Percentiles rank a stretch among this genome's conserved stretches.
Evolutionary conservation across 768 basidiomycete species (phyloP).

Genomic region (Sarcodon aspratus): DNA sequence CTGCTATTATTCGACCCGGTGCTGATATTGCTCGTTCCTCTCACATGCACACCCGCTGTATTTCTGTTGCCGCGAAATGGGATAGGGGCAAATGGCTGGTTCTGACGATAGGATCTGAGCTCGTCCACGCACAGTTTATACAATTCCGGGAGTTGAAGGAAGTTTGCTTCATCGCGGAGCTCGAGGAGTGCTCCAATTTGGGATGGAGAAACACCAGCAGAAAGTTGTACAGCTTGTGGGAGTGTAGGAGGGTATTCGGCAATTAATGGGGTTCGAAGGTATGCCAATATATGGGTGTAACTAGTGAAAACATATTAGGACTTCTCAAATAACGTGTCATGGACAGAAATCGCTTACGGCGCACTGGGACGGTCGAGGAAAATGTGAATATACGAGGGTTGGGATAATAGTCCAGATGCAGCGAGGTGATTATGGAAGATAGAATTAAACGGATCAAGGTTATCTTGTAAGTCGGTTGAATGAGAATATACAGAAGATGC

Average conservation of each 20-base stretch:
- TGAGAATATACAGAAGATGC: constrained; percentile 45
- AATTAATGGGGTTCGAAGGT: constrained; percentile 48
- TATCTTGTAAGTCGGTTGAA: constrained; percentile 34
- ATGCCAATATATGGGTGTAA: constrained; percentile 59
- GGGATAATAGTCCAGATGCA: constrained; percentile 40
- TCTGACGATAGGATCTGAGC: not conserved
- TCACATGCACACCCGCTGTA: too few relatives aligned
- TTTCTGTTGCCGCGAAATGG: too few relatives aligned
- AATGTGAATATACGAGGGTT: constrained; percentile 44
- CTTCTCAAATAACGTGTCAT: not conserved
- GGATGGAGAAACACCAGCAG: constrained; percentile 24
- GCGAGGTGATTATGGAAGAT: constrained; percentile 54
- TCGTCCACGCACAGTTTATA: constrained; percentile 58
- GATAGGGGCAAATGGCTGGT: too few relatives aligned
- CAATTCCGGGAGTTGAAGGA: constrained; percentile 58
- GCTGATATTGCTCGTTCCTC: too few relatives aligned
- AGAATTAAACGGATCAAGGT: constrained; percentile 26
- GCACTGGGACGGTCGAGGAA: constrained; percentile 75
- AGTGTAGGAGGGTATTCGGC: constrained; percentile 38
- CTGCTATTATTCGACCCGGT: too few relatives aligned
- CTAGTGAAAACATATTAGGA: constrained; percentile 21
- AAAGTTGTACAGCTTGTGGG: constrained; percentile 47
- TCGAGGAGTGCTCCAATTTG: constrained; percentile 61
- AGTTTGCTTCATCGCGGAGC: constrained; percentile 69
- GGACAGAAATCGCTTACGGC: constrained; percentile 43